A percentile compares a stretch with the other conserved stretches of the same genome.
phyloP scores from a whole-genome alignment of 2,329 filamentous ascomycete species.

The Claviceps pazoutovae region DNA sequence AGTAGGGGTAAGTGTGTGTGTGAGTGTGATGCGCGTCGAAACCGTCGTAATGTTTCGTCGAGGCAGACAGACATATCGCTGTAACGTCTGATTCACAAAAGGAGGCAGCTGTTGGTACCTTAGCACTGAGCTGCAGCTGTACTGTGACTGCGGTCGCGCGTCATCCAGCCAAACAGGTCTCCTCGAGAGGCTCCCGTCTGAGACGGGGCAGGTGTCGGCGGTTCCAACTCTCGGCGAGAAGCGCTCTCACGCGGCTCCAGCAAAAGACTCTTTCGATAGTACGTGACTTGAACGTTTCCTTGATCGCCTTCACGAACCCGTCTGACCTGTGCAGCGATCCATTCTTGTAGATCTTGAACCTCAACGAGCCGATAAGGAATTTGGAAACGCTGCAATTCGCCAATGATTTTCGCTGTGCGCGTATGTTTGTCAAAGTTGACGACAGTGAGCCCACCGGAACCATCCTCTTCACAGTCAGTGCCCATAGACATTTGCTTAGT shows the following conservation, averaged over 20 bases:
- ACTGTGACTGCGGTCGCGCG: slow-evolving; percentile 28
- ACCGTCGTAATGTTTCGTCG: neutral
- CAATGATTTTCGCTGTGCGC: slow-evolving; percentile 88
- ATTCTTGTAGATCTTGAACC: slow-evolving; percentile 80
- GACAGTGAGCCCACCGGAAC: slow-evolving; percentile 55
- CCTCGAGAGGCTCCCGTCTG: slow-evolving; percentile 18
- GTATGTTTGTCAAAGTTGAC: slow-evolving; percentile 98
- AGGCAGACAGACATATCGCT: neutral
- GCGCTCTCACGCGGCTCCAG: slow-evolving; percentile 59
- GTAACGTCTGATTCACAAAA: neutral
- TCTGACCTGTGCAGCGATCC: slow-evolving; percentile 71
- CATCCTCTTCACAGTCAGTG: slow-evolving; percentile 40
- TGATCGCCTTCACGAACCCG: slow-evolving; percentile 52
- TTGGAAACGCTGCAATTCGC: slow-evolving; percentile 90
- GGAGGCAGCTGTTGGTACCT: neutral
- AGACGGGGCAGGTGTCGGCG: slow-evolving; percentile 16
- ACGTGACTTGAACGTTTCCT: slow-evolving; percentile 43
- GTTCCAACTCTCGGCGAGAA: slow-evolving; percentile 20
- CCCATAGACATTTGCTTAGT: slow-evolving; percentile 54
- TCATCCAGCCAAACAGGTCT: slow-evolving; percentile 39
- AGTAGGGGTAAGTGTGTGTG: neutral
- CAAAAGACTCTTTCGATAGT: slow-evolving; percentile 71
- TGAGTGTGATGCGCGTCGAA: neutral
- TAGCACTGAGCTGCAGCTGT: slow-evolving; percentile 11
- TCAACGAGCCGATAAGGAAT: slow-evolving; percentile 76